Conservation (phyloP, 1,284 basidiomycete species). For the Ganoderma lucidum region DNA sequence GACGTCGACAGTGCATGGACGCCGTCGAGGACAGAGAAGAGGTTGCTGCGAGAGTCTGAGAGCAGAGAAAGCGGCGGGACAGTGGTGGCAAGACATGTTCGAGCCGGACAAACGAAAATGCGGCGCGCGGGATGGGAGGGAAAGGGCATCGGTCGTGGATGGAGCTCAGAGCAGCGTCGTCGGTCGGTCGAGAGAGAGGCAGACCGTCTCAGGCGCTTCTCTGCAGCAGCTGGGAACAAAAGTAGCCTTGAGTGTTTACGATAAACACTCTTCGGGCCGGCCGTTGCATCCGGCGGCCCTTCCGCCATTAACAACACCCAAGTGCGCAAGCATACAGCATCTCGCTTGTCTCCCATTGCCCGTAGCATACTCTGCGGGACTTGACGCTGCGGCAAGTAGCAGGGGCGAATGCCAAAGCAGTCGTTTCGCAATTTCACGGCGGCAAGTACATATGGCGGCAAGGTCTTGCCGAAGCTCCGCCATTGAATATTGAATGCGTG, state of each 20-base stretch:
- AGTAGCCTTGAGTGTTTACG: background rate
- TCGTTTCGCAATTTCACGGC: background rate
- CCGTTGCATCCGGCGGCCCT: background rate
- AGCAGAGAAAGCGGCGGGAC: no score
- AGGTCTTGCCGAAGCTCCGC: background rate
- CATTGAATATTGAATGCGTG: background rate
- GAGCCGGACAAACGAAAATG: no score
- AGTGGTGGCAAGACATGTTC: no score
- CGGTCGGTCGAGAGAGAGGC: no score
- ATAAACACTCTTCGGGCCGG: background rate
- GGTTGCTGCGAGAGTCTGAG: no score
- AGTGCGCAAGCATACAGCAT: background rate
- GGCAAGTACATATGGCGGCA: background rate
- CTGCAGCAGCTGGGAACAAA: background rate
- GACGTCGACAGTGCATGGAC: no score
- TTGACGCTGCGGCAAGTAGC: background rate
- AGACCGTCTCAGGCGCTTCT: no score
- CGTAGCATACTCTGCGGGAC: background rate
- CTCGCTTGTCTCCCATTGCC: background rate
- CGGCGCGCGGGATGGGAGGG: no score
- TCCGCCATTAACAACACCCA: background rate
- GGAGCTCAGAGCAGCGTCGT: no score
- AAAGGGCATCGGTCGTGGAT: no score
- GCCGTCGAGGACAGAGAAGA: no score
- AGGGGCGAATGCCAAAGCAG: background rate